Evolutionary conservation across 805 yeast genomes (phyloP), one percentile per base, ranked within the genome.

Genomic region (Ogataea pini): DNA sequence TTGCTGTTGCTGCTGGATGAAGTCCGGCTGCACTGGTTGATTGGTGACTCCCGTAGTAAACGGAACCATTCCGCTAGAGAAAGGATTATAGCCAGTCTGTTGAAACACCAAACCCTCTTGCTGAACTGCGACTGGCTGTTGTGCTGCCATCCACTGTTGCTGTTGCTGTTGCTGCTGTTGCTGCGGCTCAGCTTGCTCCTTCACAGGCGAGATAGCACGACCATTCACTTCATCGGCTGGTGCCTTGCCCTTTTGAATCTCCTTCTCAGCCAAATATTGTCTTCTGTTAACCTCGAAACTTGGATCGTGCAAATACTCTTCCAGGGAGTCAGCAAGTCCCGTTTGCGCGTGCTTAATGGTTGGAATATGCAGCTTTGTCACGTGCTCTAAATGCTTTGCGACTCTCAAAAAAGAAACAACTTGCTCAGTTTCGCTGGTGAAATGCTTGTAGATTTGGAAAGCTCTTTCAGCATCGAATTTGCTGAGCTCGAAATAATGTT

Each of bases 301-400:
- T 7, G 91, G 89, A 62, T 92, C 97, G 55, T 83, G 78, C 56
- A 94, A 71, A 65, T 92, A 95, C 58, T 91, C 97, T 63, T 89
- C 94, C 52, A 94, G 77, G 12, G 95, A 84, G 28, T 83, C 77
- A 3, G 96, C 86, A 54, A 94, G 75, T 20, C 96, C 94, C 2
- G 97, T 91, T 18, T 97, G 97, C 1, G 98, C 98, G 69, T 94
- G 99, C 64, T 89, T 89, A 52, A 94, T 91, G 12, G 96, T 91
- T 31, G 99, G 99, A 28, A 94, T 96, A 60, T 85, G 91, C 55
- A 92, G 72, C 60, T 90, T 90, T 2, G 97, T 90, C 10, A 90
- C 80, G 62, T 83, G 80, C 67, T 89, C 96, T 55, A 89, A 73
- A 64, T 86, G 89, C 63, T 94, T 92, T 4, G 98, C 99, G 13